Conservation (phyloP, 2,329 filamentous ascomycete genomes). For the Pleomassaria siparia region DNA sequence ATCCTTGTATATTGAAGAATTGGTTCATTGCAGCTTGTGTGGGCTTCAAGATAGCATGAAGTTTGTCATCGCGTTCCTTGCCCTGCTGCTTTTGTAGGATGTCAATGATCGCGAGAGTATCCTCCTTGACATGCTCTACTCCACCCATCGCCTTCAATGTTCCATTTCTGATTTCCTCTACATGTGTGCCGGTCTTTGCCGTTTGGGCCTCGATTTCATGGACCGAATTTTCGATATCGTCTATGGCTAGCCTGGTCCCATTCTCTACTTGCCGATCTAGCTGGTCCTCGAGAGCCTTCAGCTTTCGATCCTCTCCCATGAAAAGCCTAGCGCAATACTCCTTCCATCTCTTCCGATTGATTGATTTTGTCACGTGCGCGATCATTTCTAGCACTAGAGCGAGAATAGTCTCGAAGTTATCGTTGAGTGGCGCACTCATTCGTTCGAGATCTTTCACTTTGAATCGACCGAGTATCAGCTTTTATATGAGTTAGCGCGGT, state of each 20-base stretch:
- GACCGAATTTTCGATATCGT: conserved; percentile 1
- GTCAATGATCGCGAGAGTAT: neutral
- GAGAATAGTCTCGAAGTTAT: conserved; percentile 1
- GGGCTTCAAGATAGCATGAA: neutral
- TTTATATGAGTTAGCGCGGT: neutral
- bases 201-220: neutral
- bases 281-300: neutral
- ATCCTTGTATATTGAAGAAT: neutral
- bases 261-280: neutral
- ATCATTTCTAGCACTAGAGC: conserved; percentile 5
- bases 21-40: neutral
- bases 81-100: neutral
- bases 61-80: neutral
- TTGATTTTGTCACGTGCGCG: conserved; percentile 1
- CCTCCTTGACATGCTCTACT: neutral
- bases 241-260: neutral
- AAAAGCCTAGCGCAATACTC: neutral
- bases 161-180: neutral
- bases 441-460: neutral
- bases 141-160: neutral
- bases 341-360: conserved; percentile 1
- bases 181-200: neutral
- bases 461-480: conserved; percentile 1
- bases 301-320: neutral
- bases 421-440: conserved; percentile 1